phyloP scores from a whole-genome alignment of 805 yeast species.

The Wickerhamiella domercqiae region DNA sequence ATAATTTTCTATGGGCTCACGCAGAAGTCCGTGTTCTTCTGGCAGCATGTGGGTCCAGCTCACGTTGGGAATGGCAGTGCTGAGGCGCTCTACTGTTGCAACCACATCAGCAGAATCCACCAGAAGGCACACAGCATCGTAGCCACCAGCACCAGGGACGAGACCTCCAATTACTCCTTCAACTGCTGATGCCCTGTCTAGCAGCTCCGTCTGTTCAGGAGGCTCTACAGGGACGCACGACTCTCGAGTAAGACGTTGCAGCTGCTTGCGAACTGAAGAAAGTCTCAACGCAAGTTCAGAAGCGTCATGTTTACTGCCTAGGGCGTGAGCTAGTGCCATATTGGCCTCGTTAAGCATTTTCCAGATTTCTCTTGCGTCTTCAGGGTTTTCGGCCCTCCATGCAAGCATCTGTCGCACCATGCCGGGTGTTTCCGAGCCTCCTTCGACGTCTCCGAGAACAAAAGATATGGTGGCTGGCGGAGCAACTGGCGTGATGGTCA shows the following conservation, averaged over 20 bases:
- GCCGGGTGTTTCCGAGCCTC: constrained; percentile 90
- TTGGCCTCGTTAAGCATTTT: constrained; percentile 43
- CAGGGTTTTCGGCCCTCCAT: constrained; percentile 49
- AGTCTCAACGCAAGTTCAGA: constrained; percentile 2
- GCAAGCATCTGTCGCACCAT: constrained; percentile 57
- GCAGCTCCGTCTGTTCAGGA: constrained; percentile 46
- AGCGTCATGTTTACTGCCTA: constrained; percentile 23
- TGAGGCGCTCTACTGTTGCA: neutral
- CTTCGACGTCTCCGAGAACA: constrained; percentile 84
- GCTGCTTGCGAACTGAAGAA: constrained; percentile 35
- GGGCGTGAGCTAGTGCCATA: constrained; percentile 34
- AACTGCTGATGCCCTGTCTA: constrained; percentile 40
- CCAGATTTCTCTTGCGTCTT: constrained; percentile 39
- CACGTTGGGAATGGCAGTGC: neutral
- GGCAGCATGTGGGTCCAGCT: constrained; percentile 2
- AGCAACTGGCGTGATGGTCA: constrained; percentile 36
- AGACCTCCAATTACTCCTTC: constrained; percentile 87
- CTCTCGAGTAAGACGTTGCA: constrained; percentile 43
- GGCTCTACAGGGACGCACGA: constrained; percentile 90
- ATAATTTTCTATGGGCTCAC: neutral
- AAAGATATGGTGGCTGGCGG: constrained; percentile 57
- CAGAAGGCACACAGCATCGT: constrained; percentile 74
- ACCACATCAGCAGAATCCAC: constrained; percentile 29
- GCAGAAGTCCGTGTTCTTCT: neutral
- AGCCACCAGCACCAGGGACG: constrained; percentile 98